These are phyloP conservation scores for Jatropha curcas DNA, from an alignment of 345 rosid genomes.

Conservation along the genomic window DNA sequence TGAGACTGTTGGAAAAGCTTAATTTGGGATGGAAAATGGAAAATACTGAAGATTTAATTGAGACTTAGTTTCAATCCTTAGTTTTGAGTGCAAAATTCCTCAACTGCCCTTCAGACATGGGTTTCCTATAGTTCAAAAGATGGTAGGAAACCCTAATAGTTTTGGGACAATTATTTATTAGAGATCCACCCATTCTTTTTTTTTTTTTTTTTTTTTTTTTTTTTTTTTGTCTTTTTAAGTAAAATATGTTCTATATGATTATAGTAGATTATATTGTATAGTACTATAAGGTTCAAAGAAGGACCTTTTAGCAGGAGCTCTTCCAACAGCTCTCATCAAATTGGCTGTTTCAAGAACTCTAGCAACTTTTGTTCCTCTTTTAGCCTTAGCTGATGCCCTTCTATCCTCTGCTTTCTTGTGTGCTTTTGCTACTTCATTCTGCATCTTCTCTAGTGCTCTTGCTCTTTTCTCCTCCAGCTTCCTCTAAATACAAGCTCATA, in stretches of 20 bases:
- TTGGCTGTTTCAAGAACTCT: constrained; percentile 71
- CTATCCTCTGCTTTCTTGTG: constrained; percentile 88
- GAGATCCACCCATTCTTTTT: not conserved
- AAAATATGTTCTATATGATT: not conserved
- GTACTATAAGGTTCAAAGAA: constrained; percentile 45
- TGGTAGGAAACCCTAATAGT: not conserved
- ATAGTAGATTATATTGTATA: not conserved
- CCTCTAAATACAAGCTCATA: constrained; percentile 46
- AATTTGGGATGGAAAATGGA: too few species aligned
- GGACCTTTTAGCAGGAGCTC: constrained; percentile 81
- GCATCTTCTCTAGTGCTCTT: constrained; percentile 83
- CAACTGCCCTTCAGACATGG: constrained; percentile 5
- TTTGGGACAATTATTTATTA: constrained; percentile 13
- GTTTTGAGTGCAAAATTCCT: too few species aligned
- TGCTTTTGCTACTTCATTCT: constrained; percentile 80
- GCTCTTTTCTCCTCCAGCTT: constrained; percentile 91
- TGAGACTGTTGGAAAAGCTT: too few species aligned
- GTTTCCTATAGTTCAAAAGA: constrained; percentile 23
- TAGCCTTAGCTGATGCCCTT: constrained; percentile 82
- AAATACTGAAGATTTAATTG: not conserved
- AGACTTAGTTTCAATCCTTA: too few species aligned
- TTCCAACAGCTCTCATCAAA: constrained; percentile 90
- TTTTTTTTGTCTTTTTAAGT: too few species aligned
- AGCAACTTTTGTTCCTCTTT: constrained; percentile 76
- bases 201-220: not conserved